Percentiles rank a stretch among this genome's conserved stretches.
Conservation (phyloP, 108 stramenopile genomes). For the Conticribra guillardii region DNA sequence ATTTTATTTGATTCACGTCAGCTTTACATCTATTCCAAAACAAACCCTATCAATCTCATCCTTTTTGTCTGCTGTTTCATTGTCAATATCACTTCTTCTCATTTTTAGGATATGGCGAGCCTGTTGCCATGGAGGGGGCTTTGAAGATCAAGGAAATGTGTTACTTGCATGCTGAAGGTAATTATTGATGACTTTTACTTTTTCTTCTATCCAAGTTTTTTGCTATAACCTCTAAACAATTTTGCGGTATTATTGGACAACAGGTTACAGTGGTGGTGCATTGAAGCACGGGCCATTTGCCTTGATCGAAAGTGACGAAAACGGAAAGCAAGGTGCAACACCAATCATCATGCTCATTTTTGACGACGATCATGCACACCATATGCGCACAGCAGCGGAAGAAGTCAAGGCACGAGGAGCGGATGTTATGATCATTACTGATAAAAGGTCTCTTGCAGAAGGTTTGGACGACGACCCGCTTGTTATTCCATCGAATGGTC, state of each 20-base stretch:
- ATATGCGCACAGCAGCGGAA: constrained; percentile 94
- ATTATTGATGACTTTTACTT: constrained; percentile 2
- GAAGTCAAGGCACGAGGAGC: constrained; percentile 98
- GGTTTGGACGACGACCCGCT: constrained; percentile 91
- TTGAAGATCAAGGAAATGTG: constrained; percentile 99
- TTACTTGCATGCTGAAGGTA: constrained; percentile 97
- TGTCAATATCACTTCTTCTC: constrained; percentile 30
- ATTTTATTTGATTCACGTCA: too few relatives aligned
- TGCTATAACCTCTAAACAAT: neutral
- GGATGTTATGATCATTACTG: constrained; percentile 81
- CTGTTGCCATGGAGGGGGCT: constrained; percentile 97
- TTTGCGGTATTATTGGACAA: neutral
- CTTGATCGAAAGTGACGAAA: constrained; percentile 87
- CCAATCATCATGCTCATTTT: constrained; percentile 98
- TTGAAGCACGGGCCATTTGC: constrained; percentile 99
- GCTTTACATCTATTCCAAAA: neutral
- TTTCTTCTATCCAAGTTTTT: neutral
- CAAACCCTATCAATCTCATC: neutral
- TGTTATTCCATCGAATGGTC: constrained; percentile 95
- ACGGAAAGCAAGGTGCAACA: constrained; percentile 94
- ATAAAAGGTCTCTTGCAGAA: constrained; percentile 85
- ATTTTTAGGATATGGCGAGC: constrained; percentile 83
- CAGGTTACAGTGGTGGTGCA: constrained; percentile 95
- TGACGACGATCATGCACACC: constrained; percentile 96
- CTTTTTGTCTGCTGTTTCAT: constrained; percentile 12